Evolutionary conservation across 2,329 filamentous ascomycete species (phyloP).

Genomic region (Aspergillus alliaceus): DNA sequence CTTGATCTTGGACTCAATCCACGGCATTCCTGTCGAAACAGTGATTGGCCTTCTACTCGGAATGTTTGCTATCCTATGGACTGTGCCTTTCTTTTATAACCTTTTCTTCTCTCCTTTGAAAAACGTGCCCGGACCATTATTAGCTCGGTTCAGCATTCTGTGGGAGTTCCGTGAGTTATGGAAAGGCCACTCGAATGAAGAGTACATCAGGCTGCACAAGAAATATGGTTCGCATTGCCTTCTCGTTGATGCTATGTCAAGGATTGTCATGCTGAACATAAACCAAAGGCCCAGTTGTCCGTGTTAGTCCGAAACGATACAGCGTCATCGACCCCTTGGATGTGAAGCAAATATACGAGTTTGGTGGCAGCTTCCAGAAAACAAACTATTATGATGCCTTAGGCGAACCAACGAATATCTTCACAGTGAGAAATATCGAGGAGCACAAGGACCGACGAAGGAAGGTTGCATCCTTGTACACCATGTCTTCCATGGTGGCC

Average conservation of each 20-base stretch:
- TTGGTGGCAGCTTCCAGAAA: background rate
- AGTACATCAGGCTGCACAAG: slow-evolving; percentile 1
- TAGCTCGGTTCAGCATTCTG: background rate
- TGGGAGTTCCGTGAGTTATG: background rate
- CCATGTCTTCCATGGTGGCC: slow-evolving; percentile 13
- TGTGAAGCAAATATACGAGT: background rate
- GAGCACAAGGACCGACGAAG: background rate
- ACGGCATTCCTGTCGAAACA: background rate
- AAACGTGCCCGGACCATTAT: background rate
- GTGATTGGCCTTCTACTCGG: background rate
- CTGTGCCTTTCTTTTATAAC: background rate
- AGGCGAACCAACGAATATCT: background rate
- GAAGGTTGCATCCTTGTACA: slow-evolving; percentile 13
- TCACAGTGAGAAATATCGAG: background rate
- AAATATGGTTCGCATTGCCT: background rate
- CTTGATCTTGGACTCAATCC: background rate
- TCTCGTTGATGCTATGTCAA: rapidly evolving
- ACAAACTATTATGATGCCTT: background rate
- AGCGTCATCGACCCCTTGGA: background rate
- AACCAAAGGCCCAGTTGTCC: background rate
- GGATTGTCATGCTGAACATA: background rate
- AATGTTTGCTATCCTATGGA: background rate
- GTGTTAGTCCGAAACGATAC: background rate
- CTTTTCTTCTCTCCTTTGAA: background rate
- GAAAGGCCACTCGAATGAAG: background rate